Conservation (phyloP, 1,139 yeast genomes). For the Yamadazyma mexicana region DNA sequence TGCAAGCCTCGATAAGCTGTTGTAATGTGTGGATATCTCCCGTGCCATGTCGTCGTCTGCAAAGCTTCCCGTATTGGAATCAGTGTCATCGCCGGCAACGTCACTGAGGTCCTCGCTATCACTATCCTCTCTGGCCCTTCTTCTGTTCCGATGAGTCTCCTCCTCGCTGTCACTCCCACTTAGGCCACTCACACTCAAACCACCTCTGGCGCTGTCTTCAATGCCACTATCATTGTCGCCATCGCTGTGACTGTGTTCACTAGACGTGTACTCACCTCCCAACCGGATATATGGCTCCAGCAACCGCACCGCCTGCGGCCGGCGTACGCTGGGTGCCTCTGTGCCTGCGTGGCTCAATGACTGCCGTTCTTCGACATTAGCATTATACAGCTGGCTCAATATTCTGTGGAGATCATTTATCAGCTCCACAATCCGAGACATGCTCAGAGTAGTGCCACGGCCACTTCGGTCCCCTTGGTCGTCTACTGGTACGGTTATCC, state of each 20-base stretch:
- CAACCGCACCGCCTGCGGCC: background rate
- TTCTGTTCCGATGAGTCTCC: too few species aligned
- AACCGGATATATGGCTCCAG: background rate
- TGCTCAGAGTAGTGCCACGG: background rate
- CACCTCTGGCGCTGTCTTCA: too few species aligned
- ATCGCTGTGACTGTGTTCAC: background rate
- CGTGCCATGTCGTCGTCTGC: background rate
- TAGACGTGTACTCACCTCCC: background rate
- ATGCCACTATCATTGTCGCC: background rate
- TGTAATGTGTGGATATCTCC: background rate
- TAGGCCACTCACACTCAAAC: too few species aligned
- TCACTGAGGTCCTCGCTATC: background rate
- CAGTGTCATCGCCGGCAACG: background rate
- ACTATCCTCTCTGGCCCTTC: too few species aligned
- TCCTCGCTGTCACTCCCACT: too few species aligned
- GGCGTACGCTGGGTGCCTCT: background rate
- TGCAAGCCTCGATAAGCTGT: constrained; percentile 5
- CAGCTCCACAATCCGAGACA: background rate
- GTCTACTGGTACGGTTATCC: too few species aligned
- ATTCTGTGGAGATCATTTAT: constrained; percentile 1
- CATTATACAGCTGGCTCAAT: background rate
- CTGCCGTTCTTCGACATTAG: background rate
- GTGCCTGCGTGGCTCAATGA: too few species aligned
- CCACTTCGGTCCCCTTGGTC: background rate
- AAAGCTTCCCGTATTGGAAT: background rate